Evolutionary conservation across 139 green algal genomes (phyloP).

Genomic region (Edaphochlamys debaryana): DNA sequence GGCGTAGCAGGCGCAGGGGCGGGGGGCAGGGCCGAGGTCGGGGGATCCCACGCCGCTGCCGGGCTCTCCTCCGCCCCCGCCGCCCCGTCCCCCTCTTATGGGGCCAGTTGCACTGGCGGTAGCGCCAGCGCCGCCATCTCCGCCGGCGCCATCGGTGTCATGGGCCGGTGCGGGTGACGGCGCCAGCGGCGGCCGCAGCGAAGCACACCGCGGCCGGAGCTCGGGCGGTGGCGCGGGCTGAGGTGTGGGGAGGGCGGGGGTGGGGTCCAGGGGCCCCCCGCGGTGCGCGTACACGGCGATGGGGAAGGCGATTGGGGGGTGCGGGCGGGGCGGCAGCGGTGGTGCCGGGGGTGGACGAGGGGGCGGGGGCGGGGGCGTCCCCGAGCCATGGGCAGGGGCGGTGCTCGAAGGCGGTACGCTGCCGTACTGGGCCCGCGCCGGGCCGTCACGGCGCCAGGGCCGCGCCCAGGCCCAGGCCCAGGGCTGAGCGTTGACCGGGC

Average conservation of each 20-base stretch:
- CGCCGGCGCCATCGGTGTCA: not conserved
- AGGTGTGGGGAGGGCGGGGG: not conserved
- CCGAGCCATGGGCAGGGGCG: too few relatives aligned
- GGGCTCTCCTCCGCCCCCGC: too few relatives aligned
- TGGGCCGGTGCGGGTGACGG: not conserved
- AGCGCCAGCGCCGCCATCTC: not conserved
- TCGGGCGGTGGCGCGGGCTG: too few relatives aligned
- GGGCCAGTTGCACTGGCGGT: not conserved
- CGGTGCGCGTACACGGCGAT: conserved; percentile 35
- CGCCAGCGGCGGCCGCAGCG: not conserved
- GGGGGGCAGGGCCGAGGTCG: too few relatives aligned
- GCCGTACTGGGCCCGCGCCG: too few relatives aligned
- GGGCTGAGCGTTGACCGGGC: too few relatives aligned
- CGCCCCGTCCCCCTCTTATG: too few relatives aligned
- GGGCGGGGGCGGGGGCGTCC: not conserved
- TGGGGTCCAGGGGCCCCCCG: conserved; percentile 22
- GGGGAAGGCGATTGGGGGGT: conserved; percentile 4
- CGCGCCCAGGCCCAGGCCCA: too few relatives aligned
- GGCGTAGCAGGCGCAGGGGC: conserved; percentile 11
- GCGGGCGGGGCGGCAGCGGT: not conserved
- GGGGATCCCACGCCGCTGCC: too few relatives aligned
- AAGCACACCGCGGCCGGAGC: too few relatives aligned
- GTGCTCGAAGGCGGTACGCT: not conserved
- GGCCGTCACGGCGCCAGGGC: too few relatives aligned
- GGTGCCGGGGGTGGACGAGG: too few relatives aligned